Evolutionary conservation across 106 monocot species (phyloP).

Genomic region (Dendrobium catenatum): DNA sequence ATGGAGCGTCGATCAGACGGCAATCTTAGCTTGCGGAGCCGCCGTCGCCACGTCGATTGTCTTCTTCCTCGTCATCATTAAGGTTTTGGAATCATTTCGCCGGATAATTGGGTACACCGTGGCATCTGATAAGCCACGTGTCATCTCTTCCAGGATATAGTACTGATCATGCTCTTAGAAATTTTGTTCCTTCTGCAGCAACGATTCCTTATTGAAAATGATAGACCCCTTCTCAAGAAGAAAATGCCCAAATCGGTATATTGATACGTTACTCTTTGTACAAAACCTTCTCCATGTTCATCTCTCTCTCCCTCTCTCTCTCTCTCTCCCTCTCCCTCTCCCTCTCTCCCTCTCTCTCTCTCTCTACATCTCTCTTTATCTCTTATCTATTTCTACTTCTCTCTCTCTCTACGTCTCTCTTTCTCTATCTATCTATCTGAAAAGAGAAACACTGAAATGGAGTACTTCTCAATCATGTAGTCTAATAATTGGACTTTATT

Average conservation of each 20-base stretch:
- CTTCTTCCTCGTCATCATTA: too few species aligned
- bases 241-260: not conserved
- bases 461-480: too few species aligned
- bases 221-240: not conserved
- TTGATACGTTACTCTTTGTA: slow-evolving; percentile 1
- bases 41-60: too few species aligned
- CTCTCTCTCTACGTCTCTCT: too few species aligned
- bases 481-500: too few species aligned
- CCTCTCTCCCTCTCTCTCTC: not conserved
- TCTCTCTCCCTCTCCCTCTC: not conserved
- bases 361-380: too few species aligned
- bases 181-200: not conserved
- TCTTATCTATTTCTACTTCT: too few species aligned
- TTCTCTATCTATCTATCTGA: too few species aligned
- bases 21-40: too few species aligned
- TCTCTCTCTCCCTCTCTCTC: not conserved
- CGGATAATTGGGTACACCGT: not conserved
- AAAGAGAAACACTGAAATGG: too few species aligned
- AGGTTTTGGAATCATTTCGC: not conserved
- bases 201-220: not conserved
- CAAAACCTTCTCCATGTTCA: not conserved
- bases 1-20: too few species aligned
- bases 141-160: not conserved
- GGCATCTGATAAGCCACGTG: not conserved
- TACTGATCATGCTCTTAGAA: not conserved